Base-by-base conservation (phyloP, 257 asterid genomes). In the Cinchona pubescens region DNA sequence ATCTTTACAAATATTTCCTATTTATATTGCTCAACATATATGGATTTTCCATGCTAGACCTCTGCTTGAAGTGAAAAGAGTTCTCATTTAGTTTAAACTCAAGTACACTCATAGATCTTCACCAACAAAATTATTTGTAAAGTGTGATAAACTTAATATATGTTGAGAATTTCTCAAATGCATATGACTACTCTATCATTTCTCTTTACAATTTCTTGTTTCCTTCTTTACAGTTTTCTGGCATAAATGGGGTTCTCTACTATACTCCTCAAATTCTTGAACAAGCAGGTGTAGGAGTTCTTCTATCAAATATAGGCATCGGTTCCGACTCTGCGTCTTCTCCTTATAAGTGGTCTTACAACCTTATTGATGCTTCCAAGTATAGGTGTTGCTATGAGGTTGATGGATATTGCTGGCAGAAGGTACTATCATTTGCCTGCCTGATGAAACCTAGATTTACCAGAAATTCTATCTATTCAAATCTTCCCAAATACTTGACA, bases 251-350 rank as follows among this genome's bases (percentile, higher is more conserved):
- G 42, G 98, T 94, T 74, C 92, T 94, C 15, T 92, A 92, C 85
- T 94, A 94, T 85, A 92, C 99, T 59, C 99, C 99, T 79, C 98
- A 94, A 92, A 94, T 94, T 77, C 97, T 94, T 71, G 90, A 90
- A 84, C 95, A 91, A 90, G 99, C 99, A 0, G 99, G 99, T 23
- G 99, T 94, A 25, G 97, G 98, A 64, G 79, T 88, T 80, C 94
- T 94, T 71, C 86, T 94, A 23, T 79, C 97, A 19, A 87, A 88
- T 79, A 58, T 92, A 71, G 99, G 99, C 45, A 79, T 92, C 34
- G 61, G 91, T 71, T 84, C 99, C 4, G 98, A 92, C 29, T 92
- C 98, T 8, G 83, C 98, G 21, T 92, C 99, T 43, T n/a, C 79
- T 94, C 82, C 97, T 94, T 42, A 90, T 94, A 49, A 92, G 99